Conservation (phyloP, 345 rosid species). For the Crucihimalaya himalaica region DNA sequence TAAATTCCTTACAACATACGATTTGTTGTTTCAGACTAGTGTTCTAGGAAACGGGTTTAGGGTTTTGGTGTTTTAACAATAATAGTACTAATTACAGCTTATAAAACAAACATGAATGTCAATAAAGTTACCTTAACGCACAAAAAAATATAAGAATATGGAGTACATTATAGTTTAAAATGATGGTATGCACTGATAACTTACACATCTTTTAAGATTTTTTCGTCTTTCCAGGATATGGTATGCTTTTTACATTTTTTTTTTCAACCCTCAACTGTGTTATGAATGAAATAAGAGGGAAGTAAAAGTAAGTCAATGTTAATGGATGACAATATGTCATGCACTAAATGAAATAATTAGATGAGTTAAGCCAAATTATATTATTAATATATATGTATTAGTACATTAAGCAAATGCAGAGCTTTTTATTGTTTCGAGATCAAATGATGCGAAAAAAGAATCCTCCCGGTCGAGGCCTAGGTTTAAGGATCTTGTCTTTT, state of each 20-base stretch:
- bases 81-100: neutral
- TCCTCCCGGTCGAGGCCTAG: conserved; percentile 25
- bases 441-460: conserved; percentile 9
- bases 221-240: conserved; percentile 17
- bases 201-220: conserved; percentile 30
- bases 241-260: neutral
- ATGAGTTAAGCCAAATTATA: neutral
- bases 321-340: conserved; percentile 8
- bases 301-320: conserved; percentile 22
- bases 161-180: conserved; percentile 22
- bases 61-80: neutral
- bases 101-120: neutral
- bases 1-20: neutral
- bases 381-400: neutral
- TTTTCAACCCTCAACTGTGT: neutral
- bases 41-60: neutral
- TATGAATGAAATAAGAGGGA: neutral
- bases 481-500: conserved; percentile 41
- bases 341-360: conserved; percentile 15
- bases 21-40: neutral
- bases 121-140: neutral
- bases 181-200: conserved; percentile 29
- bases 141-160: neutral
- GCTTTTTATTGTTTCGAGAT: conserved; percentile 16
- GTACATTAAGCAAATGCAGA: neutral